Percentiles rank a stretch among this genome's conserved stretches.
phyloP scores from a whole-genome alignment of 768 basidiomycete species.

The Macrolepiota dolichaula region DNA sequence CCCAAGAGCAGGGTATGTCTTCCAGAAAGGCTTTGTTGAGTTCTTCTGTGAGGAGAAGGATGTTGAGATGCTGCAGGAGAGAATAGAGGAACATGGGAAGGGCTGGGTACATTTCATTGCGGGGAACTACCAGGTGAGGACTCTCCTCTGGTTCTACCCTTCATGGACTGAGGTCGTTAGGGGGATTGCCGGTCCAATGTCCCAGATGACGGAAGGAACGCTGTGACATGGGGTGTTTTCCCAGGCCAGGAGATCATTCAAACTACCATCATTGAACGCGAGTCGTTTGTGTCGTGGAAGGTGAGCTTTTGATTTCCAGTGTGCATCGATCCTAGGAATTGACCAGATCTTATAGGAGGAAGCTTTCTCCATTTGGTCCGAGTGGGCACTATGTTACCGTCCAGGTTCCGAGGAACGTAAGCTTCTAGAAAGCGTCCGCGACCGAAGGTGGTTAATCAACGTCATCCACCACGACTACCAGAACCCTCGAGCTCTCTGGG shows the following conservation, averaged over 20 bases:
- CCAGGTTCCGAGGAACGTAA: constrained; percentile 68
- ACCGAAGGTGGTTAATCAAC: constrained; percentile 86
- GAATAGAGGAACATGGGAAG: constrained; percentile 47
- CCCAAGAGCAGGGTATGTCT: constrained; percentile 88
- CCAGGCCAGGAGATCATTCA: constrained; percentile 95
- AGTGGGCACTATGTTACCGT: constrained; percentile 89
- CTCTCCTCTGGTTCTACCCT: constrained; percentile 17
- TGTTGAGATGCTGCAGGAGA: constrained; percentile 56
- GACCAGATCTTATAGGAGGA: constrained; percentile 63
- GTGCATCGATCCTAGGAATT: constrained; percentile 1
- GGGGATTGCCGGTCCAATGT: constrained; percentile 83
- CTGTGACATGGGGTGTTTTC: constrained; percentile 99
- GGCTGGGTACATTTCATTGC: constrained; percentile 87
- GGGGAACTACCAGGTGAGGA: constrained; percentile 65
- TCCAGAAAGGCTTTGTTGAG: constrained; percentile 97
- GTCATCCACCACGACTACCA: constrained; percentile 94
- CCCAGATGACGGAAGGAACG: constrained; percentile 75
- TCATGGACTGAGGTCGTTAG: constrained; percentile 29
- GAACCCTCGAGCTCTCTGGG: constrained; percentile 74
- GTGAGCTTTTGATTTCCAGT: constrained; percentile 34
- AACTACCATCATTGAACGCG: constrained; percentile 93
- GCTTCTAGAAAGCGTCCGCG: constrained; percentile 68
- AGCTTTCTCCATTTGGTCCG: constrained; percentile 92
- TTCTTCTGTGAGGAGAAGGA: constrained; percentile 76
- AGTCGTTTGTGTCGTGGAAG: constrained; percentile 97